Base-by-base conservation (phyloP, 768 basidiomycete species). In the Leccinum rimulosum region DNA sequence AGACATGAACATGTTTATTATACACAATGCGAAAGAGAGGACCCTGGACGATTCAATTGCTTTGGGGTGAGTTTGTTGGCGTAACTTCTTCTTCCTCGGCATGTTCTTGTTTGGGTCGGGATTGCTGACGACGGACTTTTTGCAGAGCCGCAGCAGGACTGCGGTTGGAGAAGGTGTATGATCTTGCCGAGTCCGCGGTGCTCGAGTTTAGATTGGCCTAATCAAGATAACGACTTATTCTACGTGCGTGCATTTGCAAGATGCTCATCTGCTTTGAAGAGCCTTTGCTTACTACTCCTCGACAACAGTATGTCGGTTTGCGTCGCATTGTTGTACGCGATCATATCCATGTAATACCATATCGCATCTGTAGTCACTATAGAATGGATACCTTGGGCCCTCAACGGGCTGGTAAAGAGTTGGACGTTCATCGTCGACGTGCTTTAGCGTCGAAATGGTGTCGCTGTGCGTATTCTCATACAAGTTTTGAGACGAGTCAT, bases 1-100 rank as follows among this genome's bases (percentile, higher is more conserved):
- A 51, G 82, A 83, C 56, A 50, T 82, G 45, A 75, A 74, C 54
- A 80, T 83, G 81, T 76, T 80, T 75, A 48, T 67, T 17, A 27
- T 73, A 12, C 64, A 77, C 14, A 80, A 83, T 51, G 65, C 73
- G 7, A 73, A 76, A 61, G 80, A 82, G 58, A 76, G 82, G 6
- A 76, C 74, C 0, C 51, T 82, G 12, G 60, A 74, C 3, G 75
- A 80, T 4, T 79, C 76, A 51, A 71, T 77, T 9, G 57, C 72
- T 1, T 58, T 81, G 5, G 77, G 75, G 62, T 63, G 35, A 55
- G 66, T 58, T 58, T 14, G 6, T 33, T 12, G 31, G 5, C 35
- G 17, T 48, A 28, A 8, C n/a, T 43, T 19, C 14, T 6, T 28
- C 15, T 31, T 35, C 35, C 35, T 3, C 28, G 27, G 19, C 30